These are phyloP conservation scores for Malus asiatica DNA, from an alignment of 306 rosid species.

Conservation along the genomic window DNA sequence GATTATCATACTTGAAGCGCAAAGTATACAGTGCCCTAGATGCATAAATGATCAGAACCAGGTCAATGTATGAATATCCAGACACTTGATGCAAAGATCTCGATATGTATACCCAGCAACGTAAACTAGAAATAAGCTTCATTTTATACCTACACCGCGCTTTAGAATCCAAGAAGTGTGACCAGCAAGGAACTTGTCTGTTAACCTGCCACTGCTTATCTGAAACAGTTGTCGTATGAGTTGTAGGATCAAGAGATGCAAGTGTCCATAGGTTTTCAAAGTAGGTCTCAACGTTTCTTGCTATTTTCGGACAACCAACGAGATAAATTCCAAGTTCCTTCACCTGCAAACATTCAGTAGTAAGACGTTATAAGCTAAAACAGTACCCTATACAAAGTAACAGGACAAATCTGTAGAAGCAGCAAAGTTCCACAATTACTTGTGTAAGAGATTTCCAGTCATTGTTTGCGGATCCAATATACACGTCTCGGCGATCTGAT, in stretches of 20 bases:
- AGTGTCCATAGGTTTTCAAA: constrained; percentile 78
- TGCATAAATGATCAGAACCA: constrained; percentile 1
- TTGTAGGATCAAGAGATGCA: constrained; percentile 49
- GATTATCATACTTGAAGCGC: not conserved
- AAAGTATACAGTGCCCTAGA: not conserved
- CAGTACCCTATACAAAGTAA: not conserved
- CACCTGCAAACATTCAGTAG: constrained; percentile 43
- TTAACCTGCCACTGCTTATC: constrained; percentile 81
- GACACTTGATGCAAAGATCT: constrained; percentile 1
- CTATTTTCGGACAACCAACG: constrained; percentile 60
- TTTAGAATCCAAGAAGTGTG: constrained; percentile 50
- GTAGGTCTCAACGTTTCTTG: constrained; percentile 56
- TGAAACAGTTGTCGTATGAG: constrained; percentile 45
- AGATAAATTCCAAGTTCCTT: constrained; percentile 91
- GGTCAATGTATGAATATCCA: not conserved
- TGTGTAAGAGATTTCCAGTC: constrained; percentile 98
- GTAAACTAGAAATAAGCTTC: constrained; percentile 2
- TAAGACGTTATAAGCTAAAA: not conserved
- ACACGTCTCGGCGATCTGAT: constrained; percentile 58
- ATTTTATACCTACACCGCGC: constrained; percentile 65
- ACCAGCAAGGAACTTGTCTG: constrained; percentile 94
- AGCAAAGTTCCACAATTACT: constrained; percentile 25
- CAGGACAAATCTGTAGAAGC: not conserved
- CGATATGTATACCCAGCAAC: not conserved
- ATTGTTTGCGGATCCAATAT: constrained; percentile 91